Evolutionary conservation across 768 basidiomycete species (phyloP).

Genomic region (Termitomyces sp.): DNA sequence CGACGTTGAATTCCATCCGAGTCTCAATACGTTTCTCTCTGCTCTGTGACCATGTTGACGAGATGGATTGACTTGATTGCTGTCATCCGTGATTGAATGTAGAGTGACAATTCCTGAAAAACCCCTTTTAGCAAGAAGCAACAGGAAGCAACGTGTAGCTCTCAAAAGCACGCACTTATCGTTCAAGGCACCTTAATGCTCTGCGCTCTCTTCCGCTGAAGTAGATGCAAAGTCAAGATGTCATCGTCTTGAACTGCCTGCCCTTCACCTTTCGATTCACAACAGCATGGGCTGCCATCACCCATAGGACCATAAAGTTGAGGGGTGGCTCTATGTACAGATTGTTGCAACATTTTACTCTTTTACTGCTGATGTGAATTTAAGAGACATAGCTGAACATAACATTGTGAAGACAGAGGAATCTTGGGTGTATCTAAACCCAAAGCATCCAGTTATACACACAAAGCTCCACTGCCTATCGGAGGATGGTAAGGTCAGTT

Average conservation of each 20-base stretch:
- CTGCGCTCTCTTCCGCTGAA: slow-evolving; percentile 68
- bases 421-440: too few relatives aligned
- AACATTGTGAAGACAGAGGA: too few relatives aligned
- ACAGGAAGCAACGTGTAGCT: not conserved
- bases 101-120: slow-evolving; percentile 76
- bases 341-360: too few relatives aligned
- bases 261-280: slow-evolving; percentile 69
- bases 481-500: too few relatives aligned
- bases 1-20: slow-evolving; percentile 94
- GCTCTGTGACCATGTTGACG: slow-evolving; percentile 96
- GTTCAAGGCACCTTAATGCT: slow-evolving; percentile 74
- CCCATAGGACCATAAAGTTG: too few relatives aligned
- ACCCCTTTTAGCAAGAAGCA: slow-evolving; percentile 8
- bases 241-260: slow-evolving; percentile 65
- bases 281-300: slow-evolving; percentile 57
- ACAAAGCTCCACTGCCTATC: too few relatives aligned
- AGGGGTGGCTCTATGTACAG: too few relatives aligned
- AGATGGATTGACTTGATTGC: slow-evolving; percentile 98
- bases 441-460: too few relatives aligned
- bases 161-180: slow-evolving; percentile 59
- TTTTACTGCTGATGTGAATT: too few relatives aligned
- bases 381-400: too few relatives aligned
- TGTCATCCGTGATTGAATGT: slow-evolving; percentile 92
- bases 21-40: slow-evolving; percentile 99
- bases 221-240: slow-evolving; percentile 83